Evolutionary conservation across 768 basidiomycete genomes (phyloP), one percentile per base, ranked within the genome.

Genomic region (Suillus ampliporus): DNA sequence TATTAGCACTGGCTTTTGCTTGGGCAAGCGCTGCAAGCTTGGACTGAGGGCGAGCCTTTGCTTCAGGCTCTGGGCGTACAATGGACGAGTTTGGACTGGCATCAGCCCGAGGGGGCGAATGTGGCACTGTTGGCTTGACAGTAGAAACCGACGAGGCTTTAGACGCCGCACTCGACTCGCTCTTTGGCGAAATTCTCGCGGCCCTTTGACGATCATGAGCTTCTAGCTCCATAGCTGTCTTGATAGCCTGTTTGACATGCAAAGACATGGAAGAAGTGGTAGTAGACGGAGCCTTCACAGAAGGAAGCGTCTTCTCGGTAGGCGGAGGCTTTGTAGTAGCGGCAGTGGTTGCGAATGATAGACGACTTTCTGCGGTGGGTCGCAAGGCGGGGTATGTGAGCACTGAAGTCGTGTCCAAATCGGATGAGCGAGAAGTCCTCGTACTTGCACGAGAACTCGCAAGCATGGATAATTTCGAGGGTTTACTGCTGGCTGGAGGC

Each of bases 1-100:
- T 57, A 15, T 64, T 48, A 21, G 56, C 64, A 13, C 56, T 67
- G 21, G 67, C 74, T 69, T 87, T 87, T 17, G 81, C 84, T 69
- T 89, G 89, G 9, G 92, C 91, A 31, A 94, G 82, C 65, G 86
- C 80, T 9, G 90, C 89, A 11, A 94, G 80, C 70, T 93, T 91
- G 11, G 92, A 92, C n/a, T 83, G 83, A 50, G 79, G 79, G 35
- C 82, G 82, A 57, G 74, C 53, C 53, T 64, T 67, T n/a, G 54
- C 34, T 41, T 71, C 60, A 59, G 68, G 21, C 60, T 72, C 69
- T 43, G 31, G 56, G 61, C 35, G 62, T 57, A 62, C 31, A 47
- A 65, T 57, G 41, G 61, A 46, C 26, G 63, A 41, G 19, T 67
- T 65, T 44, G 60, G 17, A 48, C 63, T 63, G n/a, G 72, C 62